Evolutionary conservation across 2,329 filamentous ascomycete genomes (phyloP), one percentile per base, ranked within the genome.

Genomic region (Curvularia sp.): DNA sequence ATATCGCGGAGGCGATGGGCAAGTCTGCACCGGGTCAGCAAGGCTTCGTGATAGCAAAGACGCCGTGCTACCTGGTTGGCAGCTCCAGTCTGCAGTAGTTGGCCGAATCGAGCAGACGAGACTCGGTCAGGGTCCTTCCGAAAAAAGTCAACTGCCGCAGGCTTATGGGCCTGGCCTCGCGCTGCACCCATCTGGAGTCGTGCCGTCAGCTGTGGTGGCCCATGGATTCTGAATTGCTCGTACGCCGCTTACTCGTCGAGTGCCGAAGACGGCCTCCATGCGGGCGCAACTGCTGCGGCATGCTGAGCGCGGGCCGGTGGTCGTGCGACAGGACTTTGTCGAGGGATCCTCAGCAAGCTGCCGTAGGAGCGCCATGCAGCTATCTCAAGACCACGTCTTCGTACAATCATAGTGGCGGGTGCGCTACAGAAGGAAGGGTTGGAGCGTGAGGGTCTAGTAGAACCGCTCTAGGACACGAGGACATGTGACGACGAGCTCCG

Each of bases 1-100:
- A 99, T 98, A 76, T 99, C 94, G 58, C 96, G 92, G 63, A 99
- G 88, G 33, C 95, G 91, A 78, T 99, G 95, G 18, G 94, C 92
- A 66, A 98, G 87, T 67, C 92, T 94, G 52, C 20, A 20, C 9
- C 20, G 65, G 38, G 49, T 72, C 54, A 72, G 66, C 44, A 61
- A 33, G 28, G 20, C 5, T 26, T 48, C 8, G 5, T 22, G 12
- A 6, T 28, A 13, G 6, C 4, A 41, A 38, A 20, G 18, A n/a
- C 8, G 46, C 8, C 8, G 3, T 42, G 18, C 60, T 77, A 90
- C 89, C 91, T 86, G 6, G 91, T 95, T 6, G 94, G 94, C 52
- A 99, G 86, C 81, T 99, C 95, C 5, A 93, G 93, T 57, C 95
- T 90, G 52, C 98, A 93, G 82, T 99, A 99, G 79, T 99, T 99